Base-by-base conservation (phyloP, 495 filamentous ascomycete genomes). In the Durotheca rogersii region DNA sequence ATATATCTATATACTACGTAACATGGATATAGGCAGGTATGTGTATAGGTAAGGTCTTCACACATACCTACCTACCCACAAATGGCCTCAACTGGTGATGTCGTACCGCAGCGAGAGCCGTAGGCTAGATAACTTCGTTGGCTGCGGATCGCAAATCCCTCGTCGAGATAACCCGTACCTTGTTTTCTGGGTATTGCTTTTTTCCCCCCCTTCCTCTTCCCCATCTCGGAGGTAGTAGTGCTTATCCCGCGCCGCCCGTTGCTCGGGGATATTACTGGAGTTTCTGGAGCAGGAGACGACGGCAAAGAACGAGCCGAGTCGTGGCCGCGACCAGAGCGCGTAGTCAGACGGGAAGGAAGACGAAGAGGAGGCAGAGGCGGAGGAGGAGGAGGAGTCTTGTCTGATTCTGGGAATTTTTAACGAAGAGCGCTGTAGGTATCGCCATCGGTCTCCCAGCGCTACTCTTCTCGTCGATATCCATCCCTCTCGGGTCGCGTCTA, bases 321-420 rank as follows among this genome's bases (percentile, higher is more conserved):
- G 27, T 41, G 41, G 16, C 33, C 37, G 15, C 33, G n/a, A 32
- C 38, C 45, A 27, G 23, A 32, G 47, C 44, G 12, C 27, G 43
- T 45, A 40, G 50, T 38, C 21, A 44, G 41, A 42, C 41, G 46
- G 29, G 35, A 49, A 35, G 15, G 27, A 29, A 38, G 16, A 32
- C 14, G 37, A 19, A 46, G 36, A 46, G 19, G 19, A 12, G 30
- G 20, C 21, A 16, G 20, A 17, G 20, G 11, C 11, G 25, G 19
- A 19, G 43, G 30, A 41, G 41, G 41, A 45, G 16, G 11, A 25
- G 32, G 32, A 51, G 54, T 39, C 48, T 56, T 54, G 30, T 41
- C 53, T 53, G 17, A 52, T 55, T 56, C 9, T 20, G 41, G 58
- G 53, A 54, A 56, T 48, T 55, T 53, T 58, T 34, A 50, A 58